phyloP scores from a whole-genome alignment of 2,329 filamentous ascomycete species.

The Drechslerella coelobrocha region DNA sequence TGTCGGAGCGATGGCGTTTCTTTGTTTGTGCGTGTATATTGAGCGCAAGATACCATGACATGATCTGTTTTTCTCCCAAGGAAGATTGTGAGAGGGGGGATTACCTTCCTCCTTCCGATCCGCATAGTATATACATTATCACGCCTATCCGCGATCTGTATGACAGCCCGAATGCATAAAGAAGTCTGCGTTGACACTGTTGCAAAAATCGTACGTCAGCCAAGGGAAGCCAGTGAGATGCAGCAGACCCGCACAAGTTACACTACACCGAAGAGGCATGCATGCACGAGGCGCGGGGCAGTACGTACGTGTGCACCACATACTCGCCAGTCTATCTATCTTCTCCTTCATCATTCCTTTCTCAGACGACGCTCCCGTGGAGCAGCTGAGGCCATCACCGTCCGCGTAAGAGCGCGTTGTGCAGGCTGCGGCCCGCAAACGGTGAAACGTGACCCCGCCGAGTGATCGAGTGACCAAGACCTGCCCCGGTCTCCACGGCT shows the following conservation, averaged over 20 bases:
- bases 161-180: too few relatives aligned
- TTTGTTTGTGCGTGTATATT: constrained; percentile 21
- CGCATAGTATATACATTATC: neutral
- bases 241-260: too few relatives aligned
- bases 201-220: neutral
- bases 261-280: neutral
- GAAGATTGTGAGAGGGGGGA: constrained; percentile 13
- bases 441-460: constrained; percentile 19
- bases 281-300: neutral
- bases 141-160: too few relatives aligned
- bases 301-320: neutral
- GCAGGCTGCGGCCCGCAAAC: neutral
- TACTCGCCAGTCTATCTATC: too few relatives aligned
- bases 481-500: neutral
- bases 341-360: too few relatives aligned
- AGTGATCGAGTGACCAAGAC: constrained; percentile 6
- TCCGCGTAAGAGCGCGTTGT: neutral
- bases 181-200: constrained; percentile 1
- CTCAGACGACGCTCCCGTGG: neutral
- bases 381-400: constrained; percentile 5
- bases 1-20: constrained; percentile 44
- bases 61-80: constrained; percentile 15
- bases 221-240: neutral
- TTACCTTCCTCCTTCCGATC: neutral
- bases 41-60: constrained; percentile 48